A percentile compares a stretch with the other conserved stretches of the same genome.
phyloP scores from a whole-genome alignment of 2,329 filamentous ascomycete genomes.

The Hypoxylon sp. region DNA sequence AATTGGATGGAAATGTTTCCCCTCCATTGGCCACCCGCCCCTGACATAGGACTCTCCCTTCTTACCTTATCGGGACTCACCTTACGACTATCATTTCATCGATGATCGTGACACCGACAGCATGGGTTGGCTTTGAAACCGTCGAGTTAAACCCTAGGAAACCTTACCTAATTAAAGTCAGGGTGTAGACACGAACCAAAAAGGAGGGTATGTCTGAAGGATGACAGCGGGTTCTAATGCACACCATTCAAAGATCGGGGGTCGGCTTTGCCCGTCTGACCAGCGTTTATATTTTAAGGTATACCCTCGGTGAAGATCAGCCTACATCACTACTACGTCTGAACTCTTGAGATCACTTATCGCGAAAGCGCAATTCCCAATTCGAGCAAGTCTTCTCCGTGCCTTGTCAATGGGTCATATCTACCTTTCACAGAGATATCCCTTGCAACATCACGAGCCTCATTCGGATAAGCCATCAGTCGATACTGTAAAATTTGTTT shows the following conservation, averaged over 20 bases:
- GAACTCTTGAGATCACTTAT: conserved; percentile 18
- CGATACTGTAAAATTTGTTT: conserved; percentile 12
- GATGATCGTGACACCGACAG: conserved; percentile 36
- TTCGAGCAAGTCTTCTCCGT: conserved; percentile 41
- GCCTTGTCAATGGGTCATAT: conserved; percentile 17
- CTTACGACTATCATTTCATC: conserved; percentile 32
- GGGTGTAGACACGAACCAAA: conserved; percentile 7
- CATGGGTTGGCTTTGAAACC: conserved; percentile 36
- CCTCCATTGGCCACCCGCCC: conserved; percentile 9
- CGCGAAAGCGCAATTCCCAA: conserved; percentile 21
- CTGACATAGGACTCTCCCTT: conserved; percentile 17
- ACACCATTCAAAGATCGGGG: conserved; percentile 23
- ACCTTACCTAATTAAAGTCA: conserved; percentile 13
- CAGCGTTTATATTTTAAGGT: conserved; percentile 40
- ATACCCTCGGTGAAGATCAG: conserved; percentile 40
- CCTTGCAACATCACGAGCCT: conserved; percentile 6
- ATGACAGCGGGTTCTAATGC: conserved; percentile 25
- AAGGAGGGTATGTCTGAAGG: conserved; percentile 14
- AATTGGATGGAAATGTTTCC: conserved; percentile 17
- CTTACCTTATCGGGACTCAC: conserved; percentile 10
- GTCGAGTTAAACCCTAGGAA: conserved; percentile 20
- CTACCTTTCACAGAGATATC: not conserved
- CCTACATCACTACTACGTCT: conserved; percentile 16
- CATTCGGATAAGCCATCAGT: not conserved
- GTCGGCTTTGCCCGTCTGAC: conserved; percentile 45